Evolutionary conservation across 768 basidiomycete genomes (phyloP).

Genomic region (Cystofilobasidium ferigula): DNA sequence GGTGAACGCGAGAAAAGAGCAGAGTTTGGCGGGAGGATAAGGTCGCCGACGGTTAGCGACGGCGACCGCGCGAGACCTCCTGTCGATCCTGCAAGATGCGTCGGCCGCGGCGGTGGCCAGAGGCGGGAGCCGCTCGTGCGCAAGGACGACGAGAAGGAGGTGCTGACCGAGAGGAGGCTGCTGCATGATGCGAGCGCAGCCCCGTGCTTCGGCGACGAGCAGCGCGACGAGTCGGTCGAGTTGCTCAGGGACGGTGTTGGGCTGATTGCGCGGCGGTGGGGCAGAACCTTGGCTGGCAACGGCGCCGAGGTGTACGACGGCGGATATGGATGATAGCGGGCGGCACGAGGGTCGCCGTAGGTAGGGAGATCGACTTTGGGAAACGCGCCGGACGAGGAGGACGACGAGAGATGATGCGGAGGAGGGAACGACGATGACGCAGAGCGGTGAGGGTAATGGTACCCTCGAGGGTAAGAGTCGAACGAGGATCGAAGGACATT

Average conservation of each 20-base stretch:
- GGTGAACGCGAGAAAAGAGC: too few relatives aligned
- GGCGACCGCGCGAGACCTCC: too few relatives aligned
- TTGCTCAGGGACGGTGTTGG: not conserved
- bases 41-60: too few relatives aligned
- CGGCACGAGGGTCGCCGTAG: not conserved
- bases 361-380: not conserved
- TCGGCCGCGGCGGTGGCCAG: too few relatives aligned
- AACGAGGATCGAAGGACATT: too few relatives aligned
- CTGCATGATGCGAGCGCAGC: too few relatives aligned
- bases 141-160: not conserved
- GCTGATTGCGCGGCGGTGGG: not conserved
- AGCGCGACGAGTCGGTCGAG: conserved; percentile 5
- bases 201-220: conserved; percentile 5
- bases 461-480: too few relatives aligned
- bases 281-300: not conserved
- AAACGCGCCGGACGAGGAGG: too few relatives aligned
- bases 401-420: not conserved
- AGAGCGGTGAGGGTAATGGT: too few relatives aligned
- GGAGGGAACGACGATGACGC: too few relatives aligned
- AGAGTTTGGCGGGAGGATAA: too few relatives aligned
- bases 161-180: not conserved
- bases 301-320: not conserved
- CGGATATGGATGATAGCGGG: not conserved
- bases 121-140: not conserved
- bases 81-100: too few relatives aligned